Conservation (phyloP, 2,329 filamentous ascomycete genomes). For the Dactylellina haptotyla region DNA sequence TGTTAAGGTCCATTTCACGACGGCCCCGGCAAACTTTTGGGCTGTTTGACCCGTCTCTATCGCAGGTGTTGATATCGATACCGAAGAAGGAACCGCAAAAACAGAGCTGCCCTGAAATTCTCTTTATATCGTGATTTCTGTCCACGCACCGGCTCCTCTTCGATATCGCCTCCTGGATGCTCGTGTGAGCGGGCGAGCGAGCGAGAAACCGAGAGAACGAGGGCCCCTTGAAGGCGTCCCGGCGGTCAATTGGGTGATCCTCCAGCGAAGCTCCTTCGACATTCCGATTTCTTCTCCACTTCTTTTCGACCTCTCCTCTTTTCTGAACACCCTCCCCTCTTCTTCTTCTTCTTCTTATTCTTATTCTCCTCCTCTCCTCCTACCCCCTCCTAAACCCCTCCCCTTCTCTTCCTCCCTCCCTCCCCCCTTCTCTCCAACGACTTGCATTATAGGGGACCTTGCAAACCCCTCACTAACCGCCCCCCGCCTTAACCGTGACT, state of each 20-base stretch:
- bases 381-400: background rate
- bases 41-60: slow-evolving; percentile 42
- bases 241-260: slow-evolving; percentile 49
- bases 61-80: slow-evolving; percentile 41
- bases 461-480: slow-evolving; percentile 53
- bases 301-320: background rate
- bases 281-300: slow-evolving; percentile 6
- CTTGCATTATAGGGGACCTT: slow-evolving; percentile 51
- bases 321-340: background rate
- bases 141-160: slow-evolving; percentile 26
- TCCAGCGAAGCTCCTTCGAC: slow-evolving; percentile 24
- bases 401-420: background rate
- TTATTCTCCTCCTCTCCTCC: background rate
- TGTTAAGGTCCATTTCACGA: slow-evolving; percentile 26
- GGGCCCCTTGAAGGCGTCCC: slow-evolving; percentile 31
- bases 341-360: no score
- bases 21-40: slow-evolving; percentile 38
- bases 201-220: slow-evolving; percentile 7
- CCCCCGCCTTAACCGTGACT: slow-evolving; percentile 50
- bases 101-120: slow-evolving; percentile 8
- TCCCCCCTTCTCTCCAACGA: slow-evolving; percentile 1
- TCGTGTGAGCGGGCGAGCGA: background rate
- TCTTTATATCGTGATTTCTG: no score
- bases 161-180: no score
- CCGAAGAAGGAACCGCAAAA: slow-evolving; percentile 6